These are phyloP conservation scores for Paramecium sonneborni DNA, from an alignment of 73 alveolate species.

Conservation along the genomic window DNA sequence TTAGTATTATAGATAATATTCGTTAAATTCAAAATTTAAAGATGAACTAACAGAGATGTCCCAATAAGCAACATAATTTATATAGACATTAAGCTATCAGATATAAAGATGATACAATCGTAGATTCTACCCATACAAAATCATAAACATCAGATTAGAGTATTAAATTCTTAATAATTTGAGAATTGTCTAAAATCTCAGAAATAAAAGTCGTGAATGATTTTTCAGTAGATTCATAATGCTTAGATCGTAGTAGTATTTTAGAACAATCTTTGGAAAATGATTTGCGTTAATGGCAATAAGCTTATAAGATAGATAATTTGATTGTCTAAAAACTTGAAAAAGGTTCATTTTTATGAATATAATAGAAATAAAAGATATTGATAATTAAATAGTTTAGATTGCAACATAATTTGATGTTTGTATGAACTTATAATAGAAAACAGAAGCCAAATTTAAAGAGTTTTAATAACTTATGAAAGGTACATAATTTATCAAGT, in stretches of 20 bases:
- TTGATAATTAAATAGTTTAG: constrained; percentile 37
- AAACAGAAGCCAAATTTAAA: not conserved
- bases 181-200: constrained; percentile 11
- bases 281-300: constrained; percentile 27
- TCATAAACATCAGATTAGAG: constrained; percentile 5
- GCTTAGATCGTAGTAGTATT: constrained; percentile 31
- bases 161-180: not conserved
- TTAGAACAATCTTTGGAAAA: constrained; percentile 15
- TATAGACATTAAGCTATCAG: constrained; percentile 2
- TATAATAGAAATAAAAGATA: constrained; percentile 9
- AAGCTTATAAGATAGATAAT: not conserved
- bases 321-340: constrained; percentile 21
- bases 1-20: not conserved
- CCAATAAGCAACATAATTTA: not conserved
- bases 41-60: constrained; percentile 6
- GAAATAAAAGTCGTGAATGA: constrained; percentile 36
- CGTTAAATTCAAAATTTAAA: constrained; percentile 24
- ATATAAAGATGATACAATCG: not conserved
- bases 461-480: constrained; percentile 37
- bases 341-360: not conserved
- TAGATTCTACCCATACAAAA: constrained; percentile 3
- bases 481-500: constrained; percentile 19
- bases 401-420: constrained; percentile 35
- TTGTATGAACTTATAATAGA: not conserved
- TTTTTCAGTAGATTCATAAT: constrained; percentile 17